Percentiles rank a stretch among this genome's conserved stretches.
Evolutionary conservation across 495 filamentous ascomycete species (phyloP).

Genomic region (Astrocystis sublimbata): DNA sequence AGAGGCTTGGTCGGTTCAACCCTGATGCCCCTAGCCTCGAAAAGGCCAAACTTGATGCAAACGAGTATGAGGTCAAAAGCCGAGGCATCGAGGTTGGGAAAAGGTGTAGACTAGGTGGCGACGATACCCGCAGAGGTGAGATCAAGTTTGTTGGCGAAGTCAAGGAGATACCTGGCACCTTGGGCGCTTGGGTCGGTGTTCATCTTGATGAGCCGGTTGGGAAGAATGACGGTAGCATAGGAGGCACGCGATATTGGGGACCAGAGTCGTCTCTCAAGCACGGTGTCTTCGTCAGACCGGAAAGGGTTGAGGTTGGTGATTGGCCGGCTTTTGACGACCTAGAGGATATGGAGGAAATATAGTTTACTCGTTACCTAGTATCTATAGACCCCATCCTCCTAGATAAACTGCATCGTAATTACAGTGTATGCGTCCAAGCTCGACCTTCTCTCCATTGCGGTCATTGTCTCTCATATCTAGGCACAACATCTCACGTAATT

Average conservation of each 20-base stretch:
- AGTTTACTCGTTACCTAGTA: no score
- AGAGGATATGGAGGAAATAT: constrained; percentile 89
- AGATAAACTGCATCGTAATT: background rate
- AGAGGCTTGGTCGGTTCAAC: constrained; percentile 93
- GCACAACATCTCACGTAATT: background rate
- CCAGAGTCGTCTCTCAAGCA: constrained; percentile 61
- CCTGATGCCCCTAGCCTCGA: constrained; percentile 73
- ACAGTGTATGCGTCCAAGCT: background rate
- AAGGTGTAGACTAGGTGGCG: constrained; percentile 62
- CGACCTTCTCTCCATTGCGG: background rate
- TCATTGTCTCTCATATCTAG: background rate
- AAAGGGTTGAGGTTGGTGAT: constrained; percentile 86
- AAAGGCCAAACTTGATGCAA: constrained; percentile 65
- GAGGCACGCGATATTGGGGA: constrained; percentile 76
- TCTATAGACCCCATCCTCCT: no score
- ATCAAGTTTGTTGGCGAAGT: constrained; percentile 83
- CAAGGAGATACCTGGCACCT: constrained; percentile 69
- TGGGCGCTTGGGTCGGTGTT: constrained; percentile 82
- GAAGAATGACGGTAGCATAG: constrained; percentile 85
- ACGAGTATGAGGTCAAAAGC: constrained; percentile 63
- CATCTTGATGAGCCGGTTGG: constrained; percentile 83
- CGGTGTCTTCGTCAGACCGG: constrained; percentile 86
- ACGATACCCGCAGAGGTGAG: constrained; percentile 77
- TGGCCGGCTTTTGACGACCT: constrained; percentile 72
- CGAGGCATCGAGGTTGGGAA: constrained; percentile 66